Conservation (phyloP, 495 filamentous ascomycete species). For the Symbiotaphrina buchneri region DNA sequence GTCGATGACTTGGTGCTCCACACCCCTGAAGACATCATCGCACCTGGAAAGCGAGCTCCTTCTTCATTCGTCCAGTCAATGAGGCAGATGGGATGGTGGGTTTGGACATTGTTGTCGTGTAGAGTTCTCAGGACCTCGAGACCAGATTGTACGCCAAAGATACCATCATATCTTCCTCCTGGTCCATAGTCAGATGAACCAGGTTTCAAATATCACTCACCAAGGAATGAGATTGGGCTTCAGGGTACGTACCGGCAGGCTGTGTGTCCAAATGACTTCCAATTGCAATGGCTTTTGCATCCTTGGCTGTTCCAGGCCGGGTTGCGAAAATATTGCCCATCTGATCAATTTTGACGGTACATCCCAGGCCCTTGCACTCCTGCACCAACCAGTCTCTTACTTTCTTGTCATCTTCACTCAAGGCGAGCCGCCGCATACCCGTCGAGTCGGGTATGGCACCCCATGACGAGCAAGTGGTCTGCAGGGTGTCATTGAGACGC, state of each 20-base stretch:
- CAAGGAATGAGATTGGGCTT: no score
- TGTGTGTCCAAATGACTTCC: constrained; percentile 23
- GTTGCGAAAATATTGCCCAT: constrained; percentile 12
- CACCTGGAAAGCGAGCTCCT: constrained; percentile 9
- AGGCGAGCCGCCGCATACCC: neutral
- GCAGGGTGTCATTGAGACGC: no score
- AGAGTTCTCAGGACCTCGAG: constrained; percentile 9
- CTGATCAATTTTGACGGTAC: constrained; percentile 8
- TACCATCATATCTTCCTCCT: constrained; percentile 11
- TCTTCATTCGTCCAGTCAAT: constrained; percentile 13
- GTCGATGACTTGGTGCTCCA: constrained; percentile 2
- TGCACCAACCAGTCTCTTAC: constrained; percentile 8
- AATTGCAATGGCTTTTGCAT: constrained; percentile 19
- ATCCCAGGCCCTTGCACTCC: constrained; percentile 7
- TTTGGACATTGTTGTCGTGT: constrained; percentile 7
- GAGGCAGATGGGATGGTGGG: constrained; percentile 7
- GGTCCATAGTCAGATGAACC: no score
- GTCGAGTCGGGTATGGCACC: no score
- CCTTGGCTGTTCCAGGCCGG: no score
- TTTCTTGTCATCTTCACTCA: neutral
- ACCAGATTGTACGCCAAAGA: constrained; percentile 9
- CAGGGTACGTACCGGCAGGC: no score
- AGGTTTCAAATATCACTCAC: no score
- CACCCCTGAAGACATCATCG: constrained; percentile 11
- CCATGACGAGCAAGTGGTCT: no score